A percentile compares a stretch with the other conserved stretches of the same genome.
Evolutionary conservation across 805 yeast genomes (phyloP).

Genomic region (Kluyveromyces dobzhanskii): DNA sequence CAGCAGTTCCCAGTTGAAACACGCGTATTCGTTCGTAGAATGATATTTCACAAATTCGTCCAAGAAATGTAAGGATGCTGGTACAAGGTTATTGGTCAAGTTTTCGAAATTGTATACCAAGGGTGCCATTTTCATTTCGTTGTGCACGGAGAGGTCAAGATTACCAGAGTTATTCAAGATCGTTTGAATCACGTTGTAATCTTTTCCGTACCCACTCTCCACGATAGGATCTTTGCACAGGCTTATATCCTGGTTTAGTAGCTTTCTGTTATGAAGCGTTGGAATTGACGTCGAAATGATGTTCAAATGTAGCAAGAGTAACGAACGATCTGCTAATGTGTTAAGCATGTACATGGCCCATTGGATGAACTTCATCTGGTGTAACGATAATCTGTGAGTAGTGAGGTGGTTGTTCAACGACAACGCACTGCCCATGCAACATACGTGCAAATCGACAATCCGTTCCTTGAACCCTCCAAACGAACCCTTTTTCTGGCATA

Average conservation of each 20-base stretch:
- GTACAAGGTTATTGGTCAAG: slow-evolving; percentile 44
- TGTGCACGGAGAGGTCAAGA: slow-evolving; percentile 2
- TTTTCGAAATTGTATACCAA: slow-evolving; percentile 40
- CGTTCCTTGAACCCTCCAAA: slow-evolving; percentile 39
- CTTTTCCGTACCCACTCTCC: slow-evolving; percentile 9
- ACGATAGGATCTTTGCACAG: slow-evolving; percentile 5
- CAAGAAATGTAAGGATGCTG: slow-evolving; percentile 48
- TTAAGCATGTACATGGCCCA: slow-evolving; percentile 41
- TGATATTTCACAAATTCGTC: slow-evolving; percentile 47
- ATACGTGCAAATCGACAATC: slow-evolving; percentile 42
- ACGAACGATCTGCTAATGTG: slow-evolving; percentile 50
- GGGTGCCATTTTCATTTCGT: background rate
- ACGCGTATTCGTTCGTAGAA: slow-evolving; percentile 38
- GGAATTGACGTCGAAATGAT: slow-evolving; percentile 20
- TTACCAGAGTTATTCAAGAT: slow-evolving; percentile 11
- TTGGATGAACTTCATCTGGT: slow-evolving; percentile 33
- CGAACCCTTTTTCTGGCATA: slow-evolving; percentile 40
- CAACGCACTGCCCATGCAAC: slow-evolving; percentile 41
- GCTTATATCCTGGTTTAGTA: slow-evolving; percentile 3
- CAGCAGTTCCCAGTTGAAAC: slow-evolving; percentile 53
- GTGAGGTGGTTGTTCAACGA: slow-evolving; percentile 33
- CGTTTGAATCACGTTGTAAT: slow-evolving; percentile 8
- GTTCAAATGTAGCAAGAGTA: slow-evolving; percentile 33
- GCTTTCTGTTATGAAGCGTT: slow-evolving; percentile 7
- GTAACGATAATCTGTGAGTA: slow-evolving; percentile 15